Base-by-base conservation (phyloP, 1,284 basidiomycete species). In the Leccinum angustisporum region DNA sequence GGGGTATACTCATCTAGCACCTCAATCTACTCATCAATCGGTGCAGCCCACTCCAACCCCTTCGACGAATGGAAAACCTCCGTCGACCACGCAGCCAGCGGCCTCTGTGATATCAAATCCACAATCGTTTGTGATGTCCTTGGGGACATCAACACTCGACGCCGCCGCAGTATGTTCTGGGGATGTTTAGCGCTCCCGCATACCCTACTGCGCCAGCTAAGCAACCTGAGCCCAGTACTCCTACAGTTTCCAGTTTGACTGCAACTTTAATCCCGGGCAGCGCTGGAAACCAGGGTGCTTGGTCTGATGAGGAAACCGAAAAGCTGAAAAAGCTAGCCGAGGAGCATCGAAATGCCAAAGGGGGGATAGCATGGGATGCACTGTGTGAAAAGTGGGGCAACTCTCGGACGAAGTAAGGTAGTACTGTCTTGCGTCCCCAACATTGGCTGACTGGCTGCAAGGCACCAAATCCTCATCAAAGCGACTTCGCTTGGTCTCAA, bases 381-480 rank as follows among this genome's bases (percentile, higher is more conserved):
- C 82, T 92, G 14, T 84, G 87, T 51, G 79, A 79, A 54, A 81
- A 87, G 66, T 92, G 88, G 85, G 90, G 90, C 4, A 82, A 82
- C 63, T 83, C 82, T 27, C 27, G 27, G 27, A 27, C 27, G 27
- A 27, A 27, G 90, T 88, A 64, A 48, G 31, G 25, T 53, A 61
- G 27, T 27, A 27, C 27, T 46, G 53, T 25, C 31, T 50, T n/a
- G 3, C 4, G 46, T 65, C 58, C 54, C 36, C 46, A 48, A 21
- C 36, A 21, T 58, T 54, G 21, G 16, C 61, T 73, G 57, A 72
- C 56, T 31, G 40, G 58, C 18, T 31, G 7, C 31, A 66, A 91
- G 89, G 68, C 88, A 90, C 67, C 90, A 92, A 72, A 91, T 92
- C 58, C 76, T 91, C 34, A 82, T 90, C 64, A 91, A 90, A 72